Evolutionary conservation across 352 stramenopile genomes (phyloP).

Genomic region (Pythium aquatile): DNA sequence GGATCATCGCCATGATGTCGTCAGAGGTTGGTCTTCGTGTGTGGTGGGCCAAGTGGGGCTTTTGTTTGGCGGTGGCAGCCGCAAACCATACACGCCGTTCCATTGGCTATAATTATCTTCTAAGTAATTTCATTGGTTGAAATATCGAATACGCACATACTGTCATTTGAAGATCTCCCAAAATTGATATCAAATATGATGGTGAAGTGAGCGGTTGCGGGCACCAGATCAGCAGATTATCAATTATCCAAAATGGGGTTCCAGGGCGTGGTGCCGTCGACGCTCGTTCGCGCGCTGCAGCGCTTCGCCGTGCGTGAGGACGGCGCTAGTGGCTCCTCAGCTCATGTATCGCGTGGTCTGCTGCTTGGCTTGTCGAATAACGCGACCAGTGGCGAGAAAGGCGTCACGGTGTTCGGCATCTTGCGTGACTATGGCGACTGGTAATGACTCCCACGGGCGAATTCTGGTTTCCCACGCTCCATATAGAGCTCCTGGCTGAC

Average conservation of each 20-base stretch:
- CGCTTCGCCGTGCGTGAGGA: conserved; percentile 27
- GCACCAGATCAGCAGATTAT: background rate
- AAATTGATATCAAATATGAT: background rate
- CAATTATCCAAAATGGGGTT: background rate
- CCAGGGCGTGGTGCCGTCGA: conserved; percentile 24
- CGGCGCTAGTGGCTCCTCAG: conserved; percentile 8
- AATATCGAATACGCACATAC: conserved; percentile 3
- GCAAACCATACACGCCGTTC: conserved; percentile 1
- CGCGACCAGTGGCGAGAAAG: conserved; percentile 5
- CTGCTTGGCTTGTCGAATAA: conserved; percentile 26
- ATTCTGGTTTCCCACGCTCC: too few species aligned
- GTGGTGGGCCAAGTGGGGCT: background rate
- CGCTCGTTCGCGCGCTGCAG: conserved; percentile 39
- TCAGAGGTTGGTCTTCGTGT: conserved; percentile 34
- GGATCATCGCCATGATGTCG: conserved; percentile 24
- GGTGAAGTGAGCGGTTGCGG: background rate
- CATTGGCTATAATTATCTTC: conserved; percentile 31
- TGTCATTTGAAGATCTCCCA: background rate
- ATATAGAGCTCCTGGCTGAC: background rate
- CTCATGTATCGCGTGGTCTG: conserved; percentile 18
- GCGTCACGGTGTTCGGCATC: conserved; percentile 19
- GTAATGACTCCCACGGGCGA: conserved; percentile 6
- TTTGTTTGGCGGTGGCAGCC: conserved; percentile 23
- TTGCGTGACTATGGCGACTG: conserved; percentile 5
- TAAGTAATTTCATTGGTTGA: conserved; percentile 30